Base-by-base conservation (phyloP, 2,329 filamentous ascomycete species). In the Bipolaris sorokiniana region DNA sequence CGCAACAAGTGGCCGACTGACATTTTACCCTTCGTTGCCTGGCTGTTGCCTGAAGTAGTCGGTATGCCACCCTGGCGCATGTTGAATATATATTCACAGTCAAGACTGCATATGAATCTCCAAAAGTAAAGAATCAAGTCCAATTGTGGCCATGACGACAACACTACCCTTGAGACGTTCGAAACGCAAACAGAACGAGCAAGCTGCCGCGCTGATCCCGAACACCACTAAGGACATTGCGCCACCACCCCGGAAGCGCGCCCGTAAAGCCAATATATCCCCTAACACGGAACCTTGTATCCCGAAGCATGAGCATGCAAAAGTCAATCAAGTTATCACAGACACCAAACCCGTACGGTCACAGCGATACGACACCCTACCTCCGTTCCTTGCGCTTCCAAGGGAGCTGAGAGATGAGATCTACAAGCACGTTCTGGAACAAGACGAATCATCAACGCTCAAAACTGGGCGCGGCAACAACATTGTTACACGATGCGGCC, bases 341-440 rank as follows among this genome's bases (percentile, higher is more conserved):
- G 15, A 31, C 36, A 11, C 22, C 18, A 31, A 5, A 46, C 7
- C 38, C 7, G 13, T 20, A 42, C 41, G 10, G 15, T 1, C 42
- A 7, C 48, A 9, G 16, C 53, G 45, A 22, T 1, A 20, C 13
- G 9, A 16, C 10, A 49, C 48, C 20, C 15, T 42, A 5, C 31
- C 52, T 2, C 31, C 40, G 3, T 63, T 66, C 41, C 58, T 66
- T 31, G 48, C 54, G 1, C 58, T 66, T 3, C 65, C 65, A 4
- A 52, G 59, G 26, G 63, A 67, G 50, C 45, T 67, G 1, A 49
- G 62, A 11, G 62, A 66, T 48, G 58, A 63, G 31, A 65, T 67
- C 36, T 63, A 66, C 59, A 54, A 51, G 40, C 54, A 61, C 40
- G 31, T 66, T 13, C 23, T 67, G 3, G 9, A 46, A 3, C 18